Evolutionary conservation across 148 eudicot species (phyloP).

Genomic region (Camellia granthamiana): DNA sequence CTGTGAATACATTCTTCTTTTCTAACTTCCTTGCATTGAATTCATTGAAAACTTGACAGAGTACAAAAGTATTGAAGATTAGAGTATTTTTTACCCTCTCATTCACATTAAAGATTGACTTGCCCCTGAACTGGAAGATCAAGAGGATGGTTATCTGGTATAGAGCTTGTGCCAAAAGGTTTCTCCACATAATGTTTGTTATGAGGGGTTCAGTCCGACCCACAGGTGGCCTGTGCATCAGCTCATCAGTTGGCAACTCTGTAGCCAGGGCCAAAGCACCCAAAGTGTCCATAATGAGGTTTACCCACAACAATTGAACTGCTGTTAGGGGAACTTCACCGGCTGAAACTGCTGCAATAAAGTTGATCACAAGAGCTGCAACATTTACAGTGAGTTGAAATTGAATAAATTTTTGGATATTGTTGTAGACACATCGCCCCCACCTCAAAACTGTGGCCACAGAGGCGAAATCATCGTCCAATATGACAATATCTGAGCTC

Average conservation of each 20-base stretch:
- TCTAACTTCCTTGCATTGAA: slow-evolving; percentile 75
- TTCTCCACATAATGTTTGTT: slow-evolving; percentile 86
- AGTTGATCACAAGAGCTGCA: slow-evolving; percentile 77
- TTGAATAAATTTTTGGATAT: slow-evolving; percentile 80
- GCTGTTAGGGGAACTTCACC: slow-evolving; percentile 82
- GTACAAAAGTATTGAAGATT: slow-evolving; percentile 75
- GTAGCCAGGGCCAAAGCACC: slow-evolving; percentile 89
- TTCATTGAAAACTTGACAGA: slow-evolving; percentile 85
- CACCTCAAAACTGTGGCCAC: slow-evolving; percentile 66
- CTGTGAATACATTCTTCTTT: slow-evolving; percentile 65
- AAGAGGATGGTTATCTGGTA: slow-evolving; percentile 67
- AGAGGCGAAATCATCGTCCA: slow-evolving; percentile 69
- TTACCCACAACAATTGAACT: slow-evolving; percentile 81
- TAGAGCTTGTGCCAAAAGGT: slow-evolving; percentile 59
- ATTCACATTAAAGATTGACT: slow-evolving; percentile 47
- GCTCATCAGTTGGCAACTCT: slow-evolving; percentile 67
- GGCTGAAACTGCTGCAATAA: slow-evolving; percentile 71
- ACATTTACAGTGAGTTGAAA: slow-evolving; percentile 88
- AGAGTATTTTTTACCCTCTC: slow-evolving; percentile 57
- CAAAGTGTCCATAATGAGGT: slow-evolving; percentile 81
- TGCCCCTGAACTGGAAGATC: slow-evolving; percentile 65
- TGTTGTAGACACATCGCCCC: slow-evolving; percentile 79
- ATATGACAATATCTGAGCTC: slow-evolving; percentile 82
- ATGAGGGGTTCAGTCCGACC: slow-evolving; percentile 73
- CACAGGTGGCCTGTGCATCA: slow-evolving; percentile 61